phyloP scores from a whole-genome alignment of 2,329 filamentous ascomycete species.

The Lasiodiplodia sp. region DNA sequence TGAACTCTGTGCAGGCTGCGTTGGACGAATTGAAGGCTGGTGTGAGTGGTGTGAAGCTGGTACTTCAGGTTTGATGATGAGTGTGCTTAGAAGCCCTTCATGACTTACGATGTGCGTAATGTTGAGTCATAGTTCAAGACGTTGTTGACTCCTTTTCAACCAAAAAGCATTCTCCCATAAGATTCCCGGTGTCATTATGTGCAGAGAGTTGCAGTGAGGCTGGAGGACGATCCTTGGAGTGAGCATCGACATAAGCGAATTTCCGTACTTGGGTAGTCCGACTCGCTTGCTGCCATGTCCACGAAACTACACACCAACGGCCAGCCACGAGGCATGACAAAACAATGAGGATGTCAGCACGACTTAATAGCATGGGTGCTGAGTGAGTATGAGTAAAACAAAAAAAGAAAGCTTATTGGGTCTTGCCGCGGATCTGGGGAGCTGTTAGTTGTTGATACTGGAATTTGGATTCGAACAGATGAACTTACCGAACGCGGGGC shows the following conservation, averaged over 20 bases:
- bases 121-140: not conserved
- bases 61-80: constrained; percentile 39
- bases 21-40: constrained; percentile 37
- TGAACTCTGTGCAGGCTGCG: constrained; percentile 33
- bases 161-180: not conserved
- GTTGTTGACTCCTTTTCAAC: not conserved
- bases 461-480: not conserved
- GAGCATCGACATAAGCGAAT: not conserved
- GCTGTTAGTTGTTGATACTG: constrained; percentile 3
- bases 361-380: not conserved
- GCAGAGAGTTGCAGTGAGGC: not conserved
- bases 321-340: not conserved
- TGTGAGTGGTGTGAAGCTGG: constrained; percentile 37
- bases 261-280: not conserved
- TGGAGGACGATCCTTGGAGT: not conserved
- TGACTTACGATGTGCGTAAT: not conserved
- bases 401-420: not conserved
- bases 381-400: not conserved
- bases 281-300: not conserved
- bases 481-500: constrained; percentile 21
- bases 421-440: constrained; percentile 13
- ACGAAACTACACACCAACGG: not conserved
- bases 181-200: not conserved
- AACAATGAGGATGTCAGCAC: constrained; percentile 36
- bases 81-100: not conserved